Evolutionary conservation across 495 filamentous ascomycete species (phyloP).

Genomic region (Bacidia gigantensis): DNA sequence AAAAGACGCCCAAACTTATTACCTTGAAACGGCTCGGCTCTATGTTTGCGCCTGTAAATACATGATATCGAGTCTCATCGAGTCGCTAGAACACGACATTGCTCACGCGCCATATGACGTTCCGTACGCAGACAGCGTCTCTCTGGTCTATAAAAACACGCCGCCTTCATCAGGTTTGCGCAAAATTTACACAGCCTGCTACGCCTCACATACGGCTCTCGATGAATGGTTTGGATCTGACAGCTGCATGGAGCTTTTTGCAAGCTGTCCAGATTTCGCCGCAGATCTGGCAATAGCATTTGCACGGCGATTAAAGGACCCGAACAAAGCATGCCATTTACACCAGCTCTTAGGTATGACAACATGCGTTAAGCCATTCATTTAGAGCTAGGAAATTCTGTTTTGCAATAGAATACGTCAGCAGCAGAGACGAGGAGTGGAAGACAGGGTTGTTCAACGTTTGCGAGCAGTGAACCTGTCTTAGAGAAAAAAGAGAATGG

Average conservation of each 20-base stretch:
- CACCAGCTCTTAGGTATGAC: not conserved
- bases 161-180: not conserved
- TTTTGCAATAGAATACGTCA: no score
- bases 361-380: not conserved
- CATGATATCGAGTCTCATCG: not conserved
- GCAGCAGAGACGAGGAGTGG: no score
- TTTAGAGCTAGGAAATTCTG: no score
- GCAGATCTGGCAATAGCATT: not conserved
- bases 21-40: not conserved
- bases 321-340: not conserved
- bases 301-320: not conserved
- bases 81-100: not conserved
- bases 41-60: constrained; percentile 6
- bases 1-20: not conserved
- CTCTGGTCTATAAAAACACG: not conserved
- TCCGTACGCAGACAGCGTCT: not conserved
- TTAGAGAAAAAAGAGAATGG: no score
- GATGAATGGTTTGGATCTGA: not conserved
- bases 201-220: not conserved
- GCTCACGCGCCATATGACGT: not conserved
- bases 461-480: no score
- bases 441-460: no score
- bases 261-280: not conserved
- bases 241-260: not conserved
- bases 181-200: not conserved